A percentile compares a stretch with the other conserved stretches of the same genome.
Evolutionary conservation across 2,329 filamentous ascomycete genomes (phyloP).

Genomic region (Phoma sp.): DNA sequence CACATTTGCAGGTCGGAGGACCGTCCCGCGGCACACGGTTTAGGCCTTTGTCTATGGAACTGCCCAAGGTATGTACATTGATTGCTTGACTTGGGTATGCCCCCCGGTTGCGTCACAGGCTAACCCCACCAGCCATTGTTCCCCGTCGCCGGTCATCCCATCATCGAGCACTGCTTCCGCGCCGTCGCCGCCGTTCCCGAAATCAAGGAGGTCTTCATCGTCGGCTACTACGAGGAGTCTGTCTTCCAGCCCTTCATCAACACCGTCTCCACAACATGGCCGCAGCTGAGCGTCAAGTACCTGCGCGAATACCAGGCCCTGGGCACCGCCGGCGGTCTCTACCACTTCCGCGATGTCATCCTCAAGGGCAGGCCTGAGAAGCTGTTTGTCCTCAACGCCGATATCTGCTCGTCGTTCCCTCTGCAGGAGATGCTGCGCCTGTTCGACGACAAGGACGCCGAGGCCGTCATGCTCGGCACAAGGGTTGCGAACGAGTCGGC

Average conservation of each 20-base stretch:
- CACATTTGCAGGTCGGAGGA: constrained; percentile 76
- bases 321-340: constrained; percentile 93
- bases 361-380: constrained; percentile 93
- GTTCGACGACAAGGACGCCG: constrained; percentile 92
- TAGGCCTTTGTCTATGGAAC: constrained; percentile 90
- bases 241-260: constrained; percentile 99
- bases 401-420: constrained; percentile 98
- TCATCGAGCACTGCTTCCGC: constrained; percentile 96
- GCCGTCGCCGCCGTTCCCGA: constrained; percentile 88
- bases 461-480: constrained; percentile 94
- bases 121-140: constrained; percentile 76
- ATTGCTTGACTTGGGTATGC: background rate
- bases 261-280: constrained; percentile 82
- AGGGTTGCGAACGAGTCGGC: constrained; percentile 89
- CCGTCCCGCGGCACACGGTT: constrained; percentile 95
- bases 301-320: constrained; percentile 96
- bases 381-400: constrained; percentile 96
- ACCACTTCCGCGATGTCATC: constrained; percentile 99
- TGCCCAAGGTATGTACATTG: constrained; percentile 76
- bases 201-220: constrained; percentile 95
- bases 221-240: constrained; percentile 97
- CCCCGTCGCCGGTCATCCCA: constrained; percentile 96
- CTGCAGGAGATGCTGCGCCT: constrained; percentile 93
- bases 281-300: constrained; percentile 89
- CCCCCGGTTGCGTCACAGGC: background rate